Evolutionary conservation across 495 filamentous ascomycete genomes (phyloP).

Genomic region (Penicillium angulare): DNA sequence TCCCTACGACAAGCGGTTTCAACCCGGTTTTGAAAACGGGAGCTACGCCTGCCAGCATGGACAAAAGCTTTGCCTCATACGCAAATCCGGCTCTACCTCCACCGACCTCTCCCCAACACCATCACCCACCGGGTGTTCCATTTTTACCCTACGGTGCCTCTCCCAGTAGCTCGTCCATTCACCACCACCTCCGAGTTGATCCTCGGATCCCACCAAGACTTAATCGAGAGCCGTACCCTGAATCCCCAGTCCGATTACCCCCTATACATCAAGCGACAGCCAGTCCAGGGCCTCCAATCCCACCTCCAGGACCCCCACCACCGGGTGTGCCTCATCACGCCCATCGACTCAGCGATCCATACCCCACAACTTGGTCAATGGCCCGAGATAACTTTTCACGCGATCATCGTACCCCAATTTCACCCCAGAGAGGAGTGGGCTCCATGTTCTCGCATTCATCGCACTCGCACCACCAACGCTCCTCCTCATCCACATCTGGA

Average conservation of each 20-base stretch:
- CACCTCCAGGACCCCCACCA: slow-evolving; percentile 4
- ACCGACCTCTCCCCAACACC: slow-evolving; percentile 38
- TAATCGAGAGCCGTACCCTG: slow-evolving; percentile 32
- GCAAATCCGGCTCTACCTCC: slow-evolving; percentile 27
- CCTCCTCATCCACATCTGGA: slow-evolving; percentile 20
- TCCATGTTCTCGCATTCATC: slow-evolving; percentile 31
- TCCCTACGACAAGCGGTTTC: slow-evolving; percentile 27
- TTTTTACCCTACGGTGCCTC: slow-evolving; percentile 31
- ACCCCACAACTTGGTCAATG: slow-evolving; percentile 30
- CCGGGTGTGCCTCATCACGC: slow-evolving; percentile 19
- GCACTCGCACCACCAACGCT: slow-evolving; percentile 20
- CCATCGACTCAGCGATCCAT: slow-evolving; percentile 42
- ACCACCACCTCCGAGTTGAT: slow-evolving; percentile 29
- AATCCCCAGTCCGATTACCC: slow-evolving; percentile 43
- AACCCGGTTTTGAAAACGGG: slow-evolving; percentile 29
- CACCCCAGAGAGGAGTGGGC: slow-evolving; percentile 22
- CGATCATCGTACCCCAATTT: slow-evolving; percentile 18
- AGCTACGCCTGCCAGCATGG: slow-evolving; percentile 27
- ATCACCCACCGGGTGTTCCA: slow-evolving; percentile 22
- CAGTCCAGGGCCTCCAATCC: slow-evolving; percentile 15
- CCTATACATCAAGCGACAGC: slow-evolving; percentile 40
- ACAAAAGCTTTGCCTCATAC: slow-evolving; percentile 31
- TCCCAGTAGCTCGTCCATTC: slow-evolving; percentile 21
- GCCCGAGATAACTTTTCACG: slow-evolving; percentile 22
- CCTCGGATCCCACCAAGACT: slow-evolving; percentile 26